These are phyloP conservation scores for Geotrichum macrosporum DNA, from an alignment of 1,139 yeast genomes.

Conservation along the genomic window DNA sequence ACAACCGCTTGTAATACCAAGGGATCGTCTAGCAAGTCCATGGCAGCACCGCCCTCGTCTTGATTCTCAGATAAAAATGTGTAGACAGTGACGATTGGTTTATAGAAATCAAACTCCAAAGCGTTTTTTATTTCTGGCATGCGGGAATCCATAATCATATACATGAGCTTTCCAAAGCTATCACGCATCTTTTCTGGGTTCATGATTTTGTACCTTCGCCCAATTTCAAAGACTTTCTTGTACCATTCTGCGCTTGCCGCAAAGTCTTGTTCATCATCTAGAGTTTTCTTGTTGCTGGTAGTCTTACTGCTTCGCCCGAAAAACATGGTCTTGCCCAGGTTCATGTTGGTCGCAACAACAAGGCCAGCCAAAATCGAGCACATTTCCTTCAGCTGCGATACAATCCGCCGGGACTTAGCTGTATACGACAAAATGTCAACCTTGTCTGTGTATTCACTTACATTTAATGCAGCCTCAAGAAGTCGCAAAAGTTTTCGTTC, in stretches of 20 bases:
- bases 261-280: constrained; percentile 44
- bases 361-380: constrained; percentile 70
- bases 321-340: constrained; percentile 56
- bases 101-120: constrained; percentile 66
- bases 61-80: constrained; percentile 42
- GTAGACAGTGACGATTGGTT: constrained; percentile 61
- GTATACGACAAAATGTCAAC: constrained; percentile 61
- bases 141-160: constrained; percentile 76
- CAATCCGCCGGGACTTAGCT: constrained; percentile 61
- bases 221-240: constrained; percentile 61
- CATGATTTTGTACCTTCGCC: constrained; percentile 72
- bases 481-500: constrained; percentile 61
- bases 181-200: constrained; percentile 74
- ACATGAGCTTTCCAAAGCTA: constrained; percentile 67
- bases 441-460: constrained; percentile 71
- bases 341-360: constrained; percentile 67
- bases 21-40: constrained; percentile 49
- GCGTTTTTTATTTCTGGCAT: constrained; percentile 61
- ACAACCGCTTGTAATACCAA: constrained; percentile 57
- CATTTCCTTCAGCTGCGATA: constrained; percentile 63
- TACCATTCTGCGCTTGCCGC: constrained; percentile 66
- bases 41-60: constrained; percentile 36
- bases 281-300: background rate
- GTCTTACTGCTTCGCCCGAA: background rate
- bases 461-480: constrained; percentile 65